These are phyloP conservation scores for Tetraselmis chui DNA, from an alignment of 139 green algal genomes.

Conservation along the genomic window DNA sequence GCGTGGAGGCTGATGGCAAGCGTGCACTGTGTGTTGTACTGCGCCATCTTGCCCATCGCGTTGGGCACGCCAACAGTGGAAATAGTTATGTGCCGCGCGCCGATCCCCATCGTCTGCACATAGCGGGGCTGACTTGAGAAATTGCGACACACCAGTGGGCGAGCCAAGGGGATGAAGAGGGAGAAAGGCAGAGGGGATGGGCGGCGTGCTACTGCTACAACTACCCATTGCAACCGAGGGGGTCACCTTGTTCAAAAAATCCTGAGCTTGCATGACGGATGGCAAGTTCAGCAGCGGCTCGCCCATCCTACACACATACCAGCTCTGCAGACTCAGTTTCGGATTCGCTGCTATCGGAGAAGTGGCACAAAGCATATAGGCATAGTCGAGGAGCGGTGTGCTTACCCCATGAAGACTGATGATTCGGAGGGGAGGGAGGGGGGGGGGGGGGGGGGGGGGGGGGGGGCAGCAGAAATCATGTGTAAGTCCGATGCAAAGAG, in stretches of 20 bases:
- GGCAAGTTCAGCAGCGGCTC: slow-evolving; percentile 91
- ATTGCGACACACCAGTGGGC: too few relatives aligned
- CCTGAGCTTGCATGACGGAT: slow-evolving; percentile 56
- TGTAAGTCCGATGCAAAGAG: too few relatives aligned
- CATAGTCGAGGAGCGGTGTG: not conserved
- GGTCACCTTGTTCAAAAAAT: slow-evolving; percentile 69
- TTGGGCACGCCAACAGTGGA: slow-evolving; percentile 90
- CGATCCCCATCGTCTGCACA: slow-evolving; percentile 64
- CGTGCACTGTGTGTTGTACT: slow-evolving; percentile 48
- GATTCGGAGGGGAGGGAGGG: not conserved
- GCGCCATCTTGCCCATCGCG: slow-evolving; percentile 57
- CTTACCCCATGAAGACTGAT: slow-evolving; percentile 85
- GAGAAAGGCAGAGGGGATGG: too few relatives aligned
- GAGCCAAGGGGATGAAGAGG: too few relatives aligned
- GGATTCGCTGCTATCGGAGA: too few relatives aligned
- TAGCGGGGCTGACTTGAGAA: too few relatives aligned
- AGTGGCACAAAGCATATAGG: too few relatives aligned
- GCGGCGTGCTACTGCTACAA: too few relatives aligned
- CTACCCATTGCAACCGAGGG: too few relatives aligned
- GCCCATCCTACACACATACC: slow-evolving; percentile 67
- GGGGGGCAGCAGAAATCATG: not conserved
- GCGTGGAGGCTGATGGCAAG: slow-evolving; percentile 83
- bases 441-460: not conserved
- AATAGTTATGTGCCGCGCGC: slow-evolving; percentile 85
- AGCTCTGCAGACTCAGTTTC: too few relatives aligned